Conservation (phyloP, 345 rosid genomes). For the Rubroshorea leprosula region DNA sequence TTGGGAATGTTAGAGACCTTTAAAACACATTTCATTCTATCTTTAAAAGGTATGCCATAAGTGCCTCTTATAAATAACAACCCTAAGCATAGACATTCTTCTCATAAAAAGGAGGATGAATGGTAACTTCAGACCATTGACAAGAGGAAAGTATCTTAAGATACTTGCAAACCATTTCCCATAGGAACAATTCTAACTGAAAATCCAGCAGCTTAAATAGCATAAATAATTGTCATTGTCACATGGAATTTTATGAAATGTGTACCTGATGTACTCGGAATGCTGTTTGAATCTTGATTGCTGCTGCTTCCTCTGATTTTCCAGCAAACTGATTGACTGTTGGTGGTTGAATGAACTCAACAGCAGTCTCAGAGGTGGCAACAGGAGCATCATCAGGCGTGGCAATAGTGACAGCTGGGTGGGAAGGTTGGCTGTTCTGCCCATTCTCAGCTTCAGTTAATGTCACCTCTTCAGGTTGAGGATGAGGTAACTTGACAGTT, state of each 20-base stretch:
- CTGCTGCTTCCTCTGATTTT: conserved; percentile 80
- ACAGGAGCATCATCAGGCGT: conserved; percentile 19
- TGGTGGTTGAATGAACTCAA: conserved; percentile 35
- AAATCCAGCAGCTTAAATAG: neutral
- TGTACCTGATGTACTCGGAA: conserved; percentile 82
- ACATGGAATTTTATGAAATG: neutral
- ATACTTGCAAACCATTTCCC: neutral
- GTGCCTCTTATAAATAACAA: too few relatives aligned
- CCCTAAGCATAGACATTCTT: too few relatives aligned
- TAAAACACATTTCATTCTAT: too few relatives aligned
- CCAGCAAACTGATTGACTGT: conserved; percentile 40
- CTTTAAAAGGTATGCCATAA: too few relatives aligned
- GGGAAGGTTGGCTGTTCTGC: conserved; percentile 24
- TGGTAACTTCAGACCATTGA: neutral
- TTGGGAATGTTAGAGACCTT: too few relatives aligned
- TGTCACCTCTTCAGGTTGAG: conserved; percentile 44
- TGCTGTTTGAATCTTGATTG: conserved; percentile 79
- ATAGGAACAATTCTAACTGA: neutral
- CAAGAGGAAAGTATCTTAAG: too few relatives aligned
- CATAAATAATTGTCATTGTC: neutral
- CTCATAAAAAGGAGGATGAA: too few relatives aligned
- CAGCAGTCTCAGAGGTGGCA: conserved; percentile 27
- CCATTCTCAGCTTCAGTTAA: conserved; percentile 41
- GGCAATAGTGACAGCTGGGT: conserved; percentile 26
- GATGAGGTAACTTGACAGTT: conserved; percentile 32